A percentile compares a stretch with the other conserved stretches of the same genome.
phyloP scores from a whole-genome alignment of 2,329 filamentous ascomycete species.

The Aspergillus vadensis region DNA sequence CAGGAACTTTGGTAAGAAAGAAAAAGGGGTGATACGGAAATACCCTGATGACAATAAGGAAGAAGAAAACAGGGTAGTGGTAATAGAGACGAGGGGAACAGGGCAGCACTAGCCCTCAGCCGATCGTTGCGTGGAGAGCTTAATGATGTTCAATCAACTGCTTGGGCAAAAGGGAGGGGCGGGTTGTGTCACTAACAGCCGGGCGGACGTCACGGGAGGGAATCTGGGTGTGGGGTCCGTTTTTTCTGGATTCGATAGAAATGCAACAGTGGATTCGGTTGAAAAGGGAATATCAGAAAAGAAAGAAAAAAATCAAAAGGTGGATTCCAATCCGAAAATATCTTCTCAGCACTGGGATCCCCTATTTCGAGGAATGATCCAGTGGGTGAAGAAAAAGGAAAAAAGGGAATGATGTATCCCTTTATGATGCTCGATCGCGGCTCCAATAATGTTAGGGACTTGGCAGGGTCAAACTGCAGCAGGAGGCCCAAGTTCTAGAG shows the following conservation, averaged over 20 bases:
- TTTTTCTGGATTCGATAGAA: background rate
- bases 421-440: constrained; percentile 1
- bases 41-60: background rate
- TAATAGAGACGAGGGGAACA: background rate
- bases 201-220: constrained; percentile 19
- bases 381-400: background rate
- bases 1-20: background rate
- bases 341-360: background rate
- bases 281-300: no score
- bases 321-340: no score
- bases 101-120: constrained; percentile 7
- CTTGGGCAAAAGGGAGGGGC: constrained; percentile 28
- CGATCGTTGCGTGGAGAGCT: constrained; percentile 16
- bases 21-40: background rate
- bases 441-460: constrained; percentile 1
- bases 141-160: constrained; percentile 10
- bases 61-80: background rate
- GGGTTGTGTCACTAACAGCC: constrained; percentile 4
- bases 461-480: constrained; percentile 1
- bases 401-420: background rate
- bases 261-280: background rate
- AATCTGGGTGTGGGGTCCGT: constrained; percentile 1
- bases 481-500: background rate
- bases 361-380: background rate
- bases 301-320: no score